Evolutionary conservation across 176 grass and related monocot genomes (phyloP).

Genomic region (Avena atlantica): DNA sequence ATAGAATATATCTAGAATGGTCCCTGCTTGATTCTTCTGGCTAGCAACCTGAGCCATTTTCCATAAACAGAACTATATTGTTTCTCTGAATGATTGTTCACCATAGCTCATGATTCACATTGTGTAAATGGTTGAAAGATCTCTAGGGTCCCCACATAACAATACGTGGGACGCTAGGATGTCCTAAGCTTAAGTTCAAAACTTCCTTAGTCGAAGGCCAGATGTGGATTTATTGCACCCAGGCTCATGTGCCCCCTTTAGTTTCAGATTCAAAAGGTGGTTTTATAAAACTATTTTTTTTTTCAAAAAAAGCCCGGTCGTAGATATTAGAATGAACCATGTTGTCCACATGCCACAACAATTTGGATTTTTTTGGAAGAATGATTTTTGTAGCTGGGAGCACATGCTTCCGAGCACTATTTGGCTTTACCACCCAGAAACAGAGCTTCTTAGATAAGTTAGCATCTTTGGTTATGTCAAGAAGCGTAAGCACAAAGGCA

Average conservation of each 20-base stretch:
- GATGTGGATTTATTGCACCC: slow-evolving; percentile 5
- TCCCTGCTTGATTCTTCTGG: background rate
- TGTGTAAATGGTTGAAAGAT: background rate
- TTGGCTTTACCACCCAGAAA: background rate
- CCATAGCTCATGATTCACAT: background rate
- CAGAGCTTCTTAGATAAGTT: background rate
- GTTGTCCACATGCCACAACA: background rate
- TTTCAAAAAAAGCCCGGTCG: background rate
- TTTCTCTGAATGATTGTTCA: background rate
- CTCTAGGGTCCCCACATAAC: background rate
- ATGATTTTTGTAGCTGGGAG: background rate
- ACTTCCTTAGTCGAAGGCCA: background rate
- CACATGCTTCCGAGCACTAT: slow-evolving; percentile 3
- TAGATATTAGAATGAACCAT: background rate
- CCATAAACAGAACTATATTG: background rate
- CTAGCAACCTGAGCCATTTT: background rate
- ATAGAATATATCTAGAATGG: slow-evolving; percentile 18
- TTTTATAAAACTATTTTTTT: background rate
- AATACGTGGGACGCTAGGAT: background rate
- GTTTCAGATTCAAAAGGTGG: background rate
- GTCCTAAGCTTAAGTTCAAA: slow-evolving; percentile 21
- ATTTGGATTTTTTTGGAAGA: background rate
- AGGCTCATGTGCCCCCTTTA: background rate
- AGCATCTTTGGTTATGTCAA: slow-evolving; percentile 9
- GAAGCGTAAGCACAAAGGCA: slow-evolving; percentile 22